phyloP scores from a whole-genome alignment of 2,329 filamentous ascomycete genomes.

The Fusarium albosuccineum region DNA sequence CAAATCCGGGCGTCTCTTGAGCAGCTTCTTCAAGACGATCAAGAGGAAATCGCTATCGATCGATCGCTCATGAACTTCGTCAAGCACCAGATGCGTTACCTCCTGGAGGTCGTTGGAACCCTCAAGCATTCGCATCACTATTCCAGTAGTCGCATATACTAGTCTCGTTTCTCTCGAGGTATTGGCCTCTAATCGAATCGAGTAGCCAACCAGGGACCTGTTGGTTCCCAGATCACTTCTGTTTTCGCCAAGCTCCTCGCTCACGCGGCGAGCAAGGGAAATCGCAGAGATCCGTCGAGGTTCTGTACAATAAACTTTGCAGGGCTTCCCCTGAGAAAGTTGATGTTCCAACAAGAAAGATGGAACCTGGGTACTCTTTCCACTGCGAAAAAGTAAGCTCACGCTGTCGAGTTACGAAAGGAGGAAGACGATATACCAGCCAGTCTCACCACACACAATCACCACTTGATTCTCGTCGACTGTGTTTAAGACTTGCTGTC shows the following conservation, averaged over 20 bases:
- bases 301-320: slow-evolving; percentile 96
- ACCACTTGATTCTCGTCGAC: slow-evolving; percentile 86
- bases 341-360: slow-evolving; percentile 93
- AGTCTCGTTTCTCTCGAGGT: slow-evolving; percentile 84
- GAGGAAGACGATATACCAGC: slow-evolving; percentile 67
- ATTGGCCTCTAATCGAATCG: slow-evolving; percentile 92
- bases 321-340: slow-evolving; percentile 81
- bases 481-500: slow-evolving; percentile 79
- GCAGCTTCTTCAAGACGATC: slow-evolving; percentile 88
- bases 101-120: slow-evolving; percentile 87
- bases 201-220: slow-evolving; percentile 91
- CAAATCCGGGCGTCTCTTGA: slow-evolving; percentile 81
- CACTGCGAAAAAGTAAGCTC: slow-evolving; percentile 60
- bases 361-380: slow-evolving; percentile 98
- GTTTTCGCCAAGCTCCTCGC: slow-evolving; percentile 91
- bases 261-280: slow-evolving; percentile 91
- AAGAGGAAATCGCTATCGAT: slow-evolving; percentile 98
- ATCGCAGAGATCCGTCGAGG: slow-evolving; percentile 96
- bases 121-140: slow-evolving; percentile 98
- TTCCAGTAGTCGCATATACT: slow-evolving; percentile 90
- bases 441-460: slow-evolving; percentile 96
- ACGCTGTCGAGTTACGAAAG: background rate
- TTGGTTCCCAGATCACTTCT: slow-evolving; percentile 84
- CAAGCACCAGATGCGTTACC: slow-evolving; percentile 94
- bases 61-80: slow-evolving; percentile 95